Evolutionary conservation across 768 basidiomycete species (phyloP), one percentile per base, ranked within the genome.

Genomic region (Mrakia blollopis): DNA sequence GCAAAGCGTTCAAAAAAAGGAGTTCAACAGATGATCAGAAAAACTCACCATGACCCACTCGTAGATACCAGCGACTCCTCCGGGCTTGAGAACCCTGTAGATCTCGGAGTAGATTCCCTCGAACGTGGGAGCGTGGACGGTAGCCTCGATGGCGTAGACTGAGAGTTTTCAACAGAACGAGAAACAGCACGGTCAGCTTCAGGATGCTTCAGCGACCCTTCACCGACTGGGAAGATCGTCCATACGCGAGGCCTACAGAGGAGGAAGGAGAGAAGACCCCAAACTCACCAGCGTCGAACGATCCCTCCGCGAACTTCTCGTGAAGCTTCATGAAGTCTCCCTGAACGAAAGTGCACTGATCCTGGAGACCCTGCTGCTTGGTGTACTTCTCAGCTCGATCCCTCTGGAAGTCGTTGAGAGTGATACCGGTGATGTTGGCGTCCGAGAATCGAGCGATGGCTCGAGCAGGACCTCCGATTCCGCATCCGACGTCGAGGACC

Each of bases 141-240:
- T 99, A 0, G 97, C 96, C 86, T 99, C 97, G 79, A 99, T 98
- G 67, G 95, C 94, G 82, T 97, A 96, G 44, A 94, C 93, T 92
- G 9, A n/a, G 13, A 13, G 39, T 44, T 23, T 21, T 3, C 18
- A 3, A 18, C 21, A 50, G n/a, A 30, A 8, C 35, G 28, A 35
- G 6, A 52, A 37, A 9, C 25, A 28, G 14, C 50, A 32, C 16
- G 21, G 47, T 50, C 18, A 50, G 47, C 13, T 50, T 14, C 2
- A 50, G 13, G 3, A 21, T 18, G 1, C 18, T 50, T 28, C 28
- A 3, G 0, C 16, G n/a, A 21, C 21, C 3, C 18, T 35, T 18
- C 32, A 35, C n/a, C n/a, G 8, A n/a, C 57, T 9, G 25, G 8
- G 2, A 2, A 25, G 23, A 13, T n/a, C n/a, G n/a, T n/a, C n/a